Evolutionary conservation across 2,329 filamentous ascomycete species (phyloP), one percentile per base, ranked within the genome.

Genomic region (Aureobasidium pullulans): DNA sequence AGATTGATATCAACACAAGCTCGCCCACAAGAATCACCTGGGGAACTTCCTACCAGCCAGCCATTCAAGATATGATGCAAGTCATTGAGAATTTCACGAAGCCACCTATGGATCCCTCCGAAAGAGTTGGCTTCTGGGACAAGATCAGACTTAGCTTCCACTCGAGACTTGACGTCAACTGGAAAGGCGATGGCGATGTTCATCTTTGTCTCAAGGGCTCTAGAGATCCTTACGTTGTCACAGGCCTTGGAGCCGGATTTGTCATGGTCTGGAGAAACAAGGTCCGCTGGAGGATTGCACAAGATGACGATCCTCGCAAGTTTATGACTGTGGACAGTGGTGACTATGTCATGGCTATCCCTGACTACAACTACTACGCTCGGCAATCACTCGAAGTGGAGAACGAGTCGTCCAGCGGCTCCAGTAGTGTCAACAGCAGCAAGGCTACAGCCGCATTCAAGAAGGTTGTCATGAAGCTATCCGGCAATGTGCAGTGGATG

Each of bases 21-120:
- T 84, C 93, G 61, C 90, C 95, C 1, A 99, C 94, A 0, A 85
- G 89, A 46, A 93, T 99, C 57, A 96, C 93, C 0, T 99, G 94
- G 95, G 92, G 92, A 7, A 92, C 94, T 47, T 96, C 92, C 2
- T 99, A 97, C 69, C 95, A 99, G 69, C 94, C 95, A 31, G 93
- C 93, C 1, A 93, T 99, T 50, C 94, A 99, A 72, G 95, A 99
- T 69, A 96, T 97, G 88, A 99, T 99, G 94, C 96, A 97, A 83
- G 92, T 92, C 29, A 89, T 99, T 62, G 94, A 99, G 73, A 93
- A 89, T 2, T 97, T 99, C 71, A 96, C 93, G 0, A 99, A 99
- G 70, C 90, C 93, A 7, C 92, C 93, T 63, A 80, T 96, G 31
- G 95, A 99, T 71, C 88, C 89, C 1, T 97, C 94, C 0, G 95